Percentiles rank a stretch among this genome's conserved stretches.
These are phyloP conservation scores for Dryadomyces quercus-mongolicae DNA, from an alignment of 2,329 filamentous ascomycete species.

Conservation along the genomic window DNA sequence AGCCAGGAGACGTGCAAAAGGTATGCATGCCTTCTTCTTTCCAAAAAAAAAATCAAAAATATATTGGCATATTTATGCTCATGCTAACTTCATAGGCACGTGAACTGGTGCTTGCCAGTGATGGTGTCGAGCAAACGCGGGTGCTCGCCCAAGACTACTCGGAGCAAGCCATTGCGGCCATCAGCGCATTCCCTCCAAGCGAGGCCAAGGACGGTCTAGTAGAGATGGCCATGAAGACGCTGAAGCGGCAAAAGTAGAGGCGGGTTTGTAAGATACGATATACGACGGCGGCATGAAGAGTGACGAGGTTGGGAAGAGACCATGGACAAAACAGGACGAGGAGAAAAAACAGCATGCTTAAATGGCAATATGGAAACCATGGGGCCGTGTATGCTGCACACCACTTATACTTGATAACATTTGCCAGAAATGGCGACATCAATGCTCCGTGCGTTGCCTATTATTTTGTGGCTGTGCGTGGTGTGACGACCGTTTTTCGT, in stretches of 20 bases:
- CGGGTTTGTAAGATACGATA: neutral
- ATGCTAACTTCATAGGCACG: constrained; percentile 51
- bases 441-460: no score
- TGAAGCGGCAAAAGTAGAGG: constrained; percentile 68
- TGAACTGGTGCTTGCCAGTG: constrained; percentile 67
- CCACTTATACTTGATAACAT: neutral
- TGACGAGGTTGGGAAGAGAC: no score
- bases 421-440: no score
- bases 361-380: neutral
- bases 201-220: constrained; percentile 86
- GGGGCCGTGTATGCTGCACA: neutral
- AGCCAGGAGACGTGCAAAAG: constrained; percentile 71
- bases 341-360: no score
- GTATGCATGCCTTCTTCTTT: constrained; percentile 41
- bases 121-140: constrained; percentile 85
- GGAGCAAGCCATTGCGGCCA: constrained; percentile 75
- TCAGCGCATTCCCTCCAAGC: constrained; percentile 77
- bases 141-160: constrained; percentile 84
- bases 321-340: neutral
- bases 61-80: constrained; percentile 1
- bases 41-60: no score
- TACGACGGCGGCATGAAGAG: neutral
- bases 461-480: no score
- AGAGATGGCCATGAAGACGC: constrained; percentile 88
- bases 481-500: no score